These are phyloP conservation scores for Mycosphaerella sp. DNA, from an alignment of 2,329 filamentous ascomycete genomes.

Conservation along the genomic window DNA sequence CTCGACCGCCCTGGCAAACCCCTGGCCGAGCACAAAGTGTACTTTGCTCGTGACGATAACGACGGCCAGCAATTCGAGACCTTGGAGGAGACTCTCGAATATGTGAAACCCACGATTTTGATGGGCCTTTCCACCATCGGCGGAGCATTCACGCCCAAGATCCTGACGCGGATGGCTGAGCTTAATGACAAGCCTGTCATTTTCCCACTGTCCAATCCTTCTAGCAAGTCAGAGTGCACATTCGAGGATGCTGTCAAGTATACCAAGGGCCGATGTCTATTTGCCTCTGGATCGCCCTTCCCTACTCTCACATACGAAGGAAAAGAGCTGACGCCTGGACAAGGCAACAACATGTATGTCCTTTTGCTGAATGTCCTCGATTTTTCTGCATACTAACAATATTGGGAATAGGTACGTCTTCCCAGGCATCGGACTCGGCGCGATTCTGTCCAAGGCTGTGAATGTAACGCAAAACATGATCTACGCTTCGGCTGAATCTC, in stretches of 20 bases:
- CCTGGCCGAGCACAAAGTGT: constrained; percentile 75
- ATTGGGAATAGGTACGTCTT: constrained; percentile 63
- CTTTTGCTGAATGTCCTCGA: not conserved
- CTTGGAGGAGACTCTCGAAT: constrained; percentile 85
- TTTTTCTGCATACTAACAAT: not conserved
- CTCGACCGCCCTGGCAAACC: constrained; percentile 79
- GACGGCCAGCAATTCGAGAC: constrained; percentile 63
- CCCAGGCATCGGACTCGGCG: constrained; percentile 88
- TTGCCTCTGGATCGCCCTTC: constrained; percentile 94
- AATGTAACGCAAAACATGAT: constrained; percentile 93
- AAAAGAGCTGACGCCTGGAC: constrained; percentile 45
- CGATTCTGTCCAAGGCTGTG: constrained; percentile 83
- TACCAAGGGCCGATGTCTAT: constrained; percentile 78
- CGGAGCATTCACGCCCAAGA: constrained; percentile 84
- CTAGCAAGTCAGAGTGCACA: constrained; percentile 94
- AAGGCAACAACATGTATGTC: constrained; percentile 64
- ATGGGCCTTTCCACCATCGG: constrained; percentile 93
- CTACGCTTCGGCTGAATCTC: constrained; percentile 80
- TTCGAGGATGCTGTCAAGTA: constrained; percentile 88
- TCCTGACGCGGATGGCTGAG: constrained; percentile 58
- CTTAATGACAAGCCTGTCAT: constrained; percentile 64
- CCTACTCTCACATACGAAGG: constrained; percentile 51
- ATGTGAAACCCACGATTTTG: constrained; percentile 89
- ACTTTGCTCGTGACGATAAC: constrained; percentile 62
- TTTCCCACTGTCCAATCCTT: constrained; percentile 94